These are phyloP conservation scores for Didymella lethalis DNA, from an alignment of 2,329 filamentous ascomycete species.

Conservation along the genomic window DNA sequence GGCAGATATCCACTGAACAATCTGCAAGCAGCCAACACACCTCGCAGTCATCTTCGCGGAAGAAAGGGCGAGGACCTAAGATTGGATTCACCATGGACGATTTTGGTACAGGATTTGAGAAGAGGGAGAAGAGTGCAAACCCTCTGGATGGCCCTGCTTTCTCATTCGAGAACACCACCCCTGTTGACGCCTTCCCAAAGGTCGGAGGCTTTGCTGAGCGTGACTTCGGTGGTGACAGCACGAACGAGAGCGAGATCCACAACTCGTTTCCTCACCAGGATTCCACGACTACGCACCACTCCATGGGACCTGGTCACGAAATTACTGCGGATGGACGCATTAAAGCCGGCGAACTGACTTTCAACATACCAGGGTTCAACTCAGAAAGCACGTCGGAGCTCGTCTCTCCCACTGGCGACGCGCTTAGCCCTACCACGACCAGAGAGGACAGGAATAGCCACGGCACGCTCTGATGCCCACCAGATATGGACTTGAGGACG, in stretches of 20 bases:
- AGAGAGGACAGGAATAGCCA: conserved; percentile 11
- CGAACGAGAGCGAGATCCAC: conserved; percentile 13
- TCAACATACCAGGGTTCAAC: conserved; percentile 15
- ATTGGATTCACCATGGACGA: conserved; percentile 31
- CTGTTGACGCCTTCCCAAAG: conserved; percentile 14
- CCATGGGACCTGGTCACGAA: conserved; percentile 15
- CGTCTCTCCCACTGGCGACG: conserved; percentile 9
- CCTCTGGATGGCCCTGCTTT: conserved; percentile 8
- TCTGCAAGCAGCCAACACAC: conserved; percentile 8
- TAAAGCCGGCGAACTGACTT: conserved; percentile 20
- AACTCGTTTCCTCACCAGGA: not conserved
- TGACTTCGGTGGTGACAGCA: conserved; percentile 17
- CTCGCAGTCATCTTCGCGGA: conserved; percentile 10
- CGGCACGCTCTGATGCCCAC: not conserved
- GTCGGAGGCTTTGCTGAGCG: conserved; percentile 14
- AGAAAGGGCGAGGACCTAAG: conserved; percentile 26
- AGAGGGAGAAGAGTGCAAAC: conserved; percentile 12
- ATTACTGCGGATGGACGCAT: conserved; percentile 20
- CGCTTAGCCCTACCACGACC: conserved; percentile 19
- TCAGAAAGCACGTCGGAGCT: conserved; percentile 12
- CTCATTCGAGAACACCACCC: conserved; percentile 12
- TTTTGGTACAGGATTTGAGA: conserved; percentile 27
- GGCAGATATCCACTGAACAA: conserved; percentile 9
- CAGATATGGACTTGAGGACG: not conserved
- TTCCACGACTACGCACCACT: conserved; percentile 6